A percentile compares a stretch with the other conserved stretches of the same genome.
Conservation (phyloP, 768 basidiomycete species). For the Tremella mesenterica region DNA sequence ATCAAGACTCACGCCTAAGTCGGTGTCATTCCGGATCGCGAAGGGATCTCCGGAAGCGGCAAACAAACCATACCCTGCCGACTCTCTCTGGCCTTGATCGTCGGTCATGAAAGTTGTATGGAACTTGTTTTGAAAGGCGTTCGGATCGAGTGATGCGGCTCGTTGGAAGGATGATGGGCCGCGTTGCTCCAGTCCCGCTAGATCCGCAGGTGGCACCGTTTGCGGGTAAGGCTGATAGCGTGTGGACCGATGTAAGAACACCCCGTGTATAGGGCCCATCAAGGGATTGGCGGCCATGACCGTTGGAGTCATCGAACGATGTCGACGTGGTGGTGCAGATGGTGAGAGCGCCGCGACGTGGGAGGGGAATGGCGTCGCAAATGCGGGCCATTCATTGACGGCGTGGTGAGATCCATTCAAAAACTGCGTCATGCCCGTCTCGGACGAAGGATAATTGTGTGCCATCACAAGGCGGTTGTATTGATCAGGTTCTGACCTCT, state of each 20-base stretch:
- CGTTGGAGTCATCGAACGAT: slow-evolving; percentile 21
- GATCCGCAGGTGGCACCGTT: background rate
- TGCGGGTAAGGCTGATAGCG: slow-evolving; percentile 5
- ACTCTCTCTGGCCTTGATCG: too few species aligned
- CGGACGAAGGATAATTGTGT: too few species aligned
- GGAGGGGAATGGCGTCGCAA: background rate
- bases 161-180: background rate
- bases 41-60: too few species aligned
- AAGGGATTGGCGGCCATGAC: background rate
- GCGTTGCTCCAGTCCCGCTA: background rate
- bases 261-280: background rate
- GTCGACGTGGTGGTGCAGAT: slow-evolving; percentile 5
- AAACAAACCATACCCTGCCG: too few species aligned
- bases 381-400: background rate
- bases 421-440: too few species aligned
- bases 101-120: too few species aligned
- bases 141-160: slow-evolving; percentile 14
- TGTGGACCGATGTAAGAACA: background rate
- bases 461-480: too few species aligned
- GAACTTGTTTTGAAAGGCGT: slow-evolving; percentile 9
- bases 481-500: too few species aligned
- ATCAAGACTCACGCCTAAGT: too few species aligned
- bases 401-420: too few species aligned
- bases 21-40: too few species aligned
- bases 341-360: background rate